A percentile compares a stretch with the other conserved stretches of the same genome.
phyloP scores from a whole-genome alignment of 805 yeast species.

The Candida vartiovaarae region DNA sequence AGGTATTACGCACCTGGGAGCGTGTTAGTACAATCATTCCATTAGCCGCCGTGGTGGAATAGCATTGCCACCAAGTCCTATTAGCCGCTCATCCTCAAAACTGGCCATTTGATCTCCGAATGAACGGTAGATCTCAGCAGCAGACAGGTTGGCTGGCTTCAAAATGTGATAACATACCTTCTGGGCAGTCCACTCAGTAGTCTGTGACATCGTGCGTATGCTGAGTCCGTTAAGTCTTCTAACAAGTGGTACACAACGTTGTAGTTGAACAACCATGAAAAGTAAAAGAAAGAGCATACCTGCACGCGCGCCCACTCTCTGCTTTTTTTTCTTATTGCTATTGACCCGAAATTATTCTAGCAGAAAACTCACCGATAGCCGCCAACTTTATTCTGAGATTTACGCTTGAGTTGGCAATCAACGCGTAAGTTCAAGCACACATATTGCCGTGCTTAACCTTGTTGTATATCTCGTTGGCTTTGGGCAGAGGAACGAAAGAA shows the following conservation, averaged over 20 bases:
- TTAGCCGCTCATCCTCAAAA: not conserved
- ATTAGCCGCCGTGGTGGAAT: not conserved
- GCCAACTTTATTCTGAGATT: not conserved
- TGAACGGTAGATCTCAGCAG: too few species aligned
- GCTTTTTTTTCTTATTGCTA: not conserved
- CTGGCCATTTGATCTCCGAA: too few species aligned
- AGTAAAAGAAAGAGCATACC: not conserved
- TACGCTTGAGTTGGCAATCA: not conserved
- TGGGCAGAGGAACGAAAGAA: too few species aligned
- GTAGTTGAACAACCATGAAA: not conserved
- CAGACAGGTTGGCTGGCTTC: too few species aligned
- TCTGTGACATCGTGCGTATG: conserved; percentile 21
- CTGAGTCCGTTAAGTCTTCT: conserved; percentile 8
- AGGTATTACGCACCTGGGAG: conserved; percentile 66
- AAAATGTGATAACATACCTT: conserved; percentile 15
- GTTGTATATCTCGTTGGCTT: too few species aligned
- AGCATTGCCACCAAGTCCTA: not conserved
- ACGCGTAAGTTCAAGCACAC: not conserved
- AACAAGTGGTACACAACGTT: conserved; percentile 1
- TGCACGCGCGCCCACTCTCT: not conserved
- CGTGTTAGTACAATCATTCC: too few species aligned
- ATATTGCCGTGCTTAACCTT: too few species aligned
- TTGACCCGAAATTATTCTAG: too few species aligned
- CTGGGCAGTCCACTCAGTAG: conserved; percentile 21
- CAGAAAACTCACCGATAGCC: too few species aligned